Percentiles rank a stretch among this genome's conserved stretches.
Evolutionary conservation across 2,329 filamentous ascomycete species (phyloP).

Genomic region (Chaetomiaceae sp.): DNA sequence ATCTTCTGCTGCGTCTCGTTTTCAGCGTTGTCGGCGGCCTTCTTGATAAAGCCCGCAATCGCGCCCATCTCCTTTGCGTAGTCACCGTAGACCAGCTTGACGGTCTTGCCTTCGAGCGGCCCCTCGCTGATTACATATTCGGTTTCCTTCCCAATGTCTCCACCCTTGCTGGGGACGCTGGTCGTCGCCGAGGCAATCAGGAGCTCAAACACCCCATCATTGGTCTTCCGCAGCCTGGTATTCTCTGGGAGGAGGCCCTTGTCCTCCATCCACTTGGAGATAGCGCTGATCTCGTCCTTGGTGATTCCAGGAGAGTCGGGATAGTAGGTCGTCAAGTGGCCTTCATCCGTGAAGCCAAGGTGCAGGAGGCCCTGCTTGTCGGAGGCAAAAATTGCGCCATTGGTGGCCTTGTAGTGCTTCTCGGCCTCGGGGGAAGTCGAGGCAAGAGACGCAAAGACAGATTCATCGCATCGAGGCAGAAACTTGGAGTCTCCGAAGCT

Average conservation of each 20-base stretch:
- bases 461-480: conserved; percentile 64
- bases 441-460: conserved; percentile 61
- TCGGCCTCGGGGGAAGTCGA: conserved; percentile 56
- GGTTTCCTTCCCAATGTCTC: conserved; percentile 64
- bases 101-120: conserved; percentile 59
- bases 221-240: conserved; percentile 66
- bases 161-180: conserved; percentile 55
- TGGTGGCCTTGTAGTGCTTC: conserved; percentile 62
- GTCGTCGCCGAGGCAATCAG: conserved; percentile 67
- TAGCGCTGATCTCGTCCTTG: conserved; percentile 66
- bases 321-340: conserved; percentile 79
- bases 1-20: conserved; percentile 73
- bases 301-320: conserved; percentile 71
- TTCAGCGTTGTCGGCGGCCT: conserved; percentile 63
- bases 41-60: conserved; percentile 62
- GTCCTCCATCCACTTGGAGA: conserved; percentile 69
- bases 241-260: conserved; percentile 72
- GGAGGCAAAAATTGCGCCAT: conserved; percentile 68
- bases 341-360: conserved; percentile 68
- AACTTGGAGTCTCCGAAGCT: conserved; percentile 84
- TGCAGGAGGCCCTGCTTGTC: conserved; percentile 64
- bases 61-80: conserved; percentile 66
- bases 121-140: conserved; percentile 58
- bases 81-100: conserved; percentile 72
- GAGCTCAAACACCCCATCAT: conserved; percentile 63